Evolutionary conservation across 768 basidiomycete species (phyloP), one percentile per base, ranked within the genome.

Genomic region (Boletus patriciae): DNA sequence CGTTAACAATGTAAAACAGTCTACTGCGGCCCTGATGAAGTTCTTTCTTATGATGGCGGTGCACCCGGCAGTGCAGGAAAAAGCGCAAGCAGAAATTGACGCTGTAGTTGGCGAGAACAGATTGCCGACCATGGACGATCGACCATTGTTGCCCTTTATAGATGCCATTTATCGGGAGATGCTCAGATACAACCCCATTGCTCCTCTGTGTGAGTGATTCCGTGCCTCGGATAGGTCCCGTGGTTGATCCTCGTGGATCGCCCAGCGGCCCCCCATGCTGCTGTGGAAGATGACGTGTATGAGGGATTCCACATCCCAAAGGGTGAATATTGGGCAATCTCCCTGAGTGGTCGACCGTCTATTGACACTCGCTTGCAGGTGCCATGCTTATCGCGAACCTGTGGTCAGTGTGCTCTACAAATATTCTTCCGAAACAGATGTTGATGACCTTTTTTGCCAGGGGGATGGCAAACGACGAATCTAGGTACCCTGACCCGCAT

Each of bases 301-400:
- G 62, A 66, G 31, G 75, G 77, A 13, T 79, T 79, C 52, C 66
- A 77, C 9, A 85, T 85, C 46, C 83, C 83, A 7, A 74, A 75
- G 54, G 61, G 61, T 62, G 16, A 31, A 9, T 50, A 19, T 11
- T 36, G 8, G 0, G 16, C 4, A 16, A 27, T 15, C 13, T n/a
- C n/a, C 18, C 5, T 7, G 7, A 10, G 9, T 5, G 2, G 2
- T 3, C 7, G 15, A 33, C 13, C 1, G 15, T 12, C 1, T 25
- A 29, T n/a, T 46, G 29, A 52, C 3, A 0, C 2, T 1, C 4
- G 1, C 2, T 31, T 25, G 4, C 16, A 63, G 62, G 61, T 19
- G 40, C 56, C 11, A 25, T 50, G 1, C 0, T 62, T 1, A 0
- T 63, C 4, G n/a, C 56, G 4, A 62, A 62, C 12, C 0, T 59